These are phyloP conservation scores for Raphanus hybrid DNA, from an alignment of 441 rosid genomes.

Conservation along the genomic window DNA sequence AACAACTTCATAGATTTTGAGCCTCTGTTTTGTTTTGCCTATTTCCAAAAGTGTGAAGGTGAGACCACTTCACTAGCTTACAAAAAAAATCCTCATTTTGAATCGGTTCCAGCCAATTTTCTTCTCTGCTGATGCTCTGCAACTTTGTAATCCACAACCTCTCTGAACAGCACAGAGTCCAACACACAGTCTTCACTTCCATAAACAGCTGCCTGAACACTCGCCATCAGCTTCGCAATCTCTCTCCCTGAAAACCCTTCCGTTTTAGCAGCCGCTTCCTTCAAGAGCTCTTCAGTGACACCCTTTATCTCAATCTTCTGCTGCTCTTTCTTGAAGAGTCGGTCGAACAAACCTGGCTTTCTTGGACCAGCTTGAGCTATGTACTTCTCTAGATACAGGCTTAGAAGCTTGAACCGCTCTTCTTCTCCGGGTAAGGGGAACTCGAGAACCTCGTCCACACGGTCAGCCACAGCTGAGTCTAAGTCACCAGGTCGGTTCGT, in stretches of 20 bases:
- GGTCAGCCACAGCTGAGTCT: conserved; percentile 91
- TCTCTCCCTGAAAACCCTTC: conserved; percentile 92
- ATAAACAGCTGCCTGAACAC: conserved; percentile 89
- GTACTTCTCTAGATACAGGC: conserved; percentile 85
- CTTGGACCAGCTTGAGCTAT: conserved; percentile 76
- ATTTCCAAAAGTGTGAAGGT: conserved; percentile 11
- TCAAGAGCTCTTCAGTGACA: conserved; percentile 65
- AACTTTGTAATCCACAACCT: conserved; percentile 85
- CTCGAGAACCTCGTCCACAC: conserved; percentile 87
- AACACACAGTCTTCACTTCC: conserved; percentile 80
- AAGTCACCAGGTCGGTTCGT: conserved; percentile 95
- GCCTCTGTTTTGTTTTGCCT: not conserved
- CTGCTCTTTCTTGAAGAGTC: conserved; percentile 63
- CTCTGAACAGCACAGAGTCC: conserved; percentile 71
- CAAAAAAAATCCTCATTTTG: conserved; percentile 12
- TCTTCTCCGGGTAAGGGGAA: conserved; percentile 88
- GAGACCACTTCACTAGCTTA: not conserved
- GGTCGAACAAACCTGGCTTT: conserved; percentile 62
- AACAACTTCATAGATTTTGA: conserved; percentile 4
- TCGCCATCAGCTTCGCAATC: conserved; percentile 83
- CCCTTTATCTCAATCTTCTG: conserved; percentile 80
- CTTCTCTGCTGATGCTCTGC: conserved; percentile 85
- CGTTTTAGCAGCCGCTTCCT: conserved; percentile 80
- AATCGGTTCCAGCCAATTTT: conserved; percentile 54
- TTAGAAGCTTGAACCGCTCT: conserved; percentile 84